phyloP scores from a whole-genome alignment of 2,329 filamentous ascomycete genomes.

The Neonectria sp. region DNA sequence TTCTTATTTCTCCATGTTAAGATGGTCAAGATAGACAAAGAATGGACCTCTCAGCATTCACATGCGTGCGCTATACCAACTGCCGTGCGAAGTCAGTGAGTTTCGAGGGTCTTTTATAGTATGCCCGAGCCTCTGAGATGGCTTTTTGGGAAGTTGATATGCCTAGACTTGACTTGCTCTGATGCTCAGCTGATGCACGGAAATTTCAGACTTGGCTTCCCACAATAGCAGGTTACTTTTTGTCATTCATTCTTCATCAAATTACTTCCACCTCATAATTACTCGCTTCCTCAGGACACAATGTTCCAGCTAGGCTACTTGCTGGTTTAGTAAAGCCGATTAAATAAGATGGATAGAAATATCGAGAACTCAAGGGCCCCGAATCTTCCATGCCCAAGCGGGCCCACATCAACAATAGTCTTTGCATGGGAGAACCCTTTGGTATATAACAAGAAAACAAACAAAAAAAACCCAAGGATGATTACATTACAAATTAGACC shows the following conservation, averaged over 20 bases:
- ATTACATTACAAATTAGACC: constrained; percentile 42
- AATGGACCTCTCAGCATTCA: constrained; percentile 27
- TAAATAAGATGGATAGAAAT: not conserved
- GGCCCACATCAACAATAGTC: constrained; percentile 4
- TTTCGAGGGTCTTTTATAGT: not conserved
- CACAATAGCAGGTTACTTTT: not conserved
- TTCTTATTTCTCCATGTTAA: constrained; percentile 1
- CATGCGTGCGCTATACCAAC: not conserved
- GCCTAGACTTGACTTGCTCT: not conserved
- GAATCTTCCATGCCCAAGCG: constrained; percentile 17
- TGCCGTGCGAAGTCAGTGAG: not conserved
- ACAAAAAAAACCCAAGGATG: not conserved
- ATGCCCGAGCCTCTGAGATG: not conserved
- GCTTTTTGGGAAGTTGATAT: not conserved
- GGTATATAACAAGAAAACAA: not conserved
- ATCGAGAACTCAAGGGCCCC: constrained; percentile 26
- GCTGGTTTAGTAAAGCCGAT: not conserved
- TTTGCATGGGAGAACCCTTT: not conserved
- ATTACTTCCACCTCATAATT: not conserved
- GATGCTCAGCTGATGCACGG: not conserved
- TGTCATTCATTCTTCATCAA: not conserved
- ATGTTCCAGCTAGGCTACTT: not conserved
- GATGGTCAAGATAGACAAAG: constrained; percentile 34
- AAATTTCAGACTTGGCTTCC: not conserved
- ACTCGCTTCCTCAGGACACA: not conserved